Conservation (phyloP, 2,329 filamentous ascomycete genomes). For the Xylariaceae sp. region DNA sequence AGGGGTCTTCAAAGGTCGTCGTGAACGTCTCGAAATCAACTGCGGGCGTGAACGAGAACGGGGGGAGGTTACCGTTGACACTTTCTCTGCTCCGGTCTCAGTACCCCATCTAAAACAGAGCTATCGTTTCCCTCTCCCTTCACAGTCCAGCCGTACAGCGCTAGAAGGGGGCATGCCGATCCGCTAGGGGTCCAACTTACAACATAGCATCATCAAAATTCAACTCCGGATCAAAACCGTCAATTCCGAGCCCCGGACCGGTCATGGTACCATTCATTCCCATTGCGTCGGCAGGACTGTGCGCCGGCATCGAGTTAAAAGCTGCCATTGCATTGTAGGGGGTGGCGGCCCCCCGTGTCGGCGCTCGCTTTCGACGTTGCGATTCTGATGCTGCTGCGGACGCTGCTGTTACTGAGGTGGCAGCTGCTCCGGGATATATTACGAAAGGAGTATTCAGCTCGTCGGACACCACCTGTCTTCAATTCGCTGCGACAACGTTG, state of each 20-base stretch:
- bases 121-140: background rate
- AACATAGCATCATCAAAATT: conserved; percentile 63
- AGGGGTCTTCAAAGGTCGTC: conserved; percentile 69
- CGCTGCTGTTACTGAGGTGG: conserved; percentile 26
- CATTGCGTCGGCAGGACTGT: conserved; percentile 53
- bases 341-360: conserved; percentile 32
- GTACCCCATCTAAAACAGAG: conserved; percentile 19
- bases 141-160: background rate
- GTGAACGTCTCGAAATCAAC: conserved; percentile 68
- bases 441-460: background rate
- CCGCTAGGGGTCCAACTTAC: conserved; percentile 47
- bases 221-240: conserved; percentile 58
- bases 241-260: conserved; percentile 51
- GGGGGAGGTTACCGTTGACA: conserved; percentile 49
- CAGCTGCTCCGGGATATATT: background rate
- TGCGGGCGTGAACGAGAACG: conserved; percentile 60
- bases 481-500: conserved; percentile 7
- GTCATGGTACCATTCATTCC: conserved; percentile 49
- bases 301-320: conserved; percentile 62
- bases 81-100: conserved; percentile 45
- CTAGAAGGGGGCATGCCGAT: background rate
- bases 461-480: conserved; percentile 2
- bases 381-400: background rate
- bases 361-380: conserved; percentile 21
- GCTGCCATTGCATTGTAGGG: conserved; percentile 60